A percentile compares a stretch with the other conserved stretches of the same genome.
Conservation (phyloP, 2,329 filamentous ascomycete genomes). For the Trichoderma cornu-damae region DNA sequence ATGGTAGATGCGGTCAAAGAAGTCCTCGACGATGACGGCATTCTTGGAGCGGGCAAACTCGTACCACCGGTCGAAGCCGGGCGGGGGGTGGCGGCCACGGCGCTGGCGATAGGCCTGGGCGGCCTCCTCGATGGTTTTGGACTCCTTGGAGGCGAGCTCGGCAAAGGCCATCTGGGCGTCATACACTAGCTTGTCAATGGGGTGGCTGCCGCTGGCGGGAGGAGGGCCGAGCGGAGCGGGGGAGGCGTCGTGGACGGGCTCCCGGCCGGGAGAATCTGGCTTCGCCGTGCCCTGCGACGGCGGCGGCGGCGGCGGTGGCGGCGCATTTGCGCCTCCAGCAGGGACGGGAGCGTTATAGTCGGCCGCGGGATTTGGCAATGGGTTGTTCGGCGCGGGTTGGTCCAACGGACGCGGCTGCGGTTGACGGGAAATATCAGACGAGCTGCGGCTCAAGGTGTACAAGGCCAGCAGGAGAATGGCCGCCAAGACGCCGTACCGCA, state of each 20-base stretch:
- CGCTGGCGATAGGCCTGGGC: constrained; percentile 54
- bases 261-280: background rate
- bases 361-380: background rate
- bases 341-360: background rate
- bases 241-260: constrained; percentile 9
- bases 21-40: constrained; percentile 56
- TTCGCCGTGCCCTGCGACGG: background rate
- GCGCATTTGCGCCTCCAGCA: background rate
- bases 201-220: constrained; percentile 32
- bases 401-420: background rate
- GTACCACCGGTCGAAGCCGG: constrained; percentile 58
- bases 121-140: constrained; percentile 48
- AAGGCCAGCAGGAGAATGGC: constrained; percentile 33
- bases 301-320: constrained; percentile 4
- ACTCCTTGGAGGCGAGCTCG: constrained; percentile 39
- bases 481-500: constrained; percentile 39
- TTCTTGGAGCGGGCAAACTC: constrained; percentile 48
- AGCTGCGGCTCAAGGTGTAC: constrained; percentile 27
- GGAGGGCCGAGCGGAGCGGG: constrained; percentile 4
- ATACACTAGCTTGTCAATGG: constrained; percentile 50
- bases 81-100: constrained; percentile 58
- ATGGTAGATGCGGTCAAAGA: constrained; percentile 60
- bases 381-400: background rate
- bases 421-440: constrained; percentile 19
- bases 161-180: constrained; percentile 40